phyloP scores from a whole-genome alignment of 495 filamentous ascomycete species.

The Annulohypoxylon nitens region DNA sequence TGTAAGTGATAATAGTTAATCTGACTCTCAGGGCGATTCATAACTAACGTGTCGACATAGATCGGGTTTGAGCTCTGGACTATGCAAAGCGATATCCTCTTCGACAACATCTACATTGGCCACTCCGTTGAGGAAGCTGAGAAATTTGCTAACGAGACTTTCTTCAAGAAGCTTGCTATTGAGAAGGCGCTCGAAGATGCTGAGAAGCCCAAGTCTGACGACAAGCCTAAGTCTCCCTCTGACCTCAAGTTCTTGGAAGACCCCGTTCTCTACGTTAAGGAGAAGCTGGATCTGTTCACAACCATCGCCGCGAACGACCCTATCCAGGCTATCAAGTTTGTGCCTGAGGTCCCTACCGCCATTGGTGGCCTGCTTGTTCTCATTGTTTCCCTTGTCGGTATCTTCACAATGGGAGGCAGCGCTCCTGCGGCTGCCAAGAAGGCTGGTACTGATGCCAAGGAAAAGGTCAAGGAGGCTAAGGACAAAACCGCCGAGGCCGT shows the following conservation, averaged over 20 bases:
- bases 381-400: slow-evolving; percentile 75
- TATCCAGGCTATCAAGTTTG: slow-evolving; percentile 87
- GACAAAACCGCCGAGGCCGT: slow-evolving; percentile 82
- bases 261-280: slow-evolving; percentile 87
- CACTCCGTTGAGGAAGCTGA: slow-evolving; percentile 95
- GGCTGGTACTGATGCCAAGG: slow-evolving; percentile 77
- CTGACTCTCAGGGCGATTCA: neutral
- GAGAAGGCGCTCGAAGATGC: slow-evolving; percentile 88
- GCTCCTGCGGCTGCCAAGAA: slow-evolving; percentile 64
- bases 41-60: slow-evolving; percentile 57
- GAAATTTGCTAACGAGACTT: slow-evolving; percentile 91
- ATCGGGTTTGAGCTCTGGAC: slow-evolving; percentile 99
- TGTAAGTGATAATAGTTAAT: slow-evolving; percentile 66
- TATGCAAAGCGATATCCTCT: slow-evolving; percentile 98
- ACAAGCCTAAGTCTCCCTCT: slow-evolving; percentile 70
- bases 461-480: slow-evolving; percentile 77
- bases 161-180: slow-evolving; percentile 87
- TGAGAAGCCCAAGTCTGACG: slow-evolving; percentile 81
- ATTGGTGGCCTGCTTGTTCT: slow-evolving; percentile 76
- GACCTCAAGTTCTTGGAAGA: slow-evolving; percentile 94
- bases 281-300: slow-evolving; percentile 91
- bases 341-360: slow-evolving; percentile 90
- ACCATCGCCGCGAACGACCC: slow-evolving; percentile 89
- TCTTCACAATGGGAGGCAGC: slow-evolving; percentile 59
- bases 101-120: slow-evolving; percentile 99